phyloP scores from a whole-genome alignment of 306 rosid genomes.

The Citrullus amarus region DNA sequence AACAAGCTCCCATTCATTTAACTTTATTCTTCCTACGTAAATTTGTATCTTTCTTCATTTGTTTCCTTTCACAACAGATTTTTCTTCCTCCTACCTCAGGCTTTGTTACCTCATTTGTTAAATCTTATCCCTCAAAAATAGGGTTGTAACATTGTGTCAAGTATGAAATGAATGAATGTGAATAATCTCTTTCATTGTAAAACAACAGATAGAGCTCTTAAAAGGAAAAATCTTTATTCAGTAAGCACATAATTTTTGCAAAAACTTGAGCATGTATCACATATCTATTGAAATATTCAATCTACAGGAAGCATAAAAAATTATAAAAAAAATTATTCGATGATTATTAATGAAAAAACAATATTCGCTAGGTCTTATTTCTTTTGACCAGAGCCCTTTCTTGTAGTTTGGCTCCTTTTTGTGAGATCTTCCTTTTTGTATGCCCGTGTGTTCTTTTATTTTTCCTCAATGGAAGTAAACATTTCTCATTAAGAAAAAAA shows the following conservation, averaged over 20 bases:
- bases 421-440: no score
- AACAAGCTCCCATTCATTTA: neutral
- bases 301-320: neutral
- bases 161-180: neutral
- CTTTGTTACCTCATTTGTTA: neutral
- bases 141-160: neutral
- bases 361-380: no score
- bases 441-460: no score
- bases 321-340: neutral
- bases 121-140: neutral
- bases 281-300: neutral
- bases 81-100: neutral
- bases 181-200: neutral
- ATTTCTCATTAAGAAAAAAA: no score
- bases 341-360: slow-evolving; percentile 6
- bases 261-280: neutral
- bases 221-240: neutral
- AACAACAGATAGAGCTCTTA: neutral
- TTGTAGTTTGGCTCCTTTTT: no score
- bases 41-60: neutral
- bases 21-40: neutral
- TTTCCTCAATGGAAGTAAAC: no score
- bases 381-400: no score
- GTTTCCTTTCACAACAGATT: neutral
- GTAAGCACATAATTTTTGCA: neutral